Conservation (phyloP, 1,139 yeast genomes). For the Hansenula lynferdii region DNA sequence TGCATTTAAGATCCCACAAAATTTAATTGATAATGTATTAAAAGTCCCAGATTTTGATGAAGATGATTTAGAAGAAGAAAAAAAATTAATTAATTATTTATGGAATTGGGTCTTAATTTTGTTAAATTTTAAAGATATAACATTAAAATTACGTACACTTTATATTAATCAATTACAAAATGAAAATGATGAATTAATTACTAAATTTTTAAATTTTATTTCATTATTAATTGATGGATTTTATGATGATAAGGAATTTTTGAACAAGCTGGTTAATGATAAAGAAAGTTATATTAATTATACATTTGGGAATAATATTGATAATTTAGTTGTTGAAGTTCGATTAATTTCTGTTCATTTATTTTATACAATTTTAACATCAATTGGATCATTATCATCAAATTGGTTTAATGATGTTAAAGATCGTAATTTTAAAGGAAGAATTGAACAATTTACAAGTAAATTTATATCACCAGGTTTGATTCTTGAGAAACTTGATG, state of each 20-base stretch:
- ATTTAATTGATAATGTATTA: slow-evolving; percentile 27
- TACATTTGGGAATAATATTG: slow-evolving; percentile 16
- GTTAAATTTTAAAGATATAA: slow-evolving; percentile 59
- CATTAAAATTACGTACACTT: slow-evolving; percentile 56
- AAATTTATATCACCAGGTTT: slow-evolving; percentile 60
- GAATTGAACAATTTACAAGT: slow-evolving; percentile 53
- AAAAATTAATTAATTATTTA: slow-evolving; percentile 39
- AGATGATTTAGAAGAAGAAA: slow-evolving; percentile 28
- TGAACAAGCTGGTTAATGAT: slow-evolving; percentile 30
- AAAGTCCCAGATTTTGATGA: slow-evolving; percentile 17
- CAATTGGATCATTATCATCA: slow-evolving; percentile 65
- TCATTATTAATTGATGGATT: slow-evolving; percentile 44
- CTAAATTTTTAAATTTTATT: slow-evolving; percentile 42
- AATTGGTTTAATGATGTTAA: slow-evolving; percentile 60
- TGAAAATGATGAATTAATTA: slow-evolving; percentile 37
- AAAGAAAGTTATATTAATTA: slow-evolving; percentile 21
- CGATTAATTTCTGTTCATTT: slow-evolving; percentile 46
- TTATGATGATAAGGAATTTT: slow-evolving; percentile 26
- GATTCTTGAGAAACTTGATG: slow-evolving; percentile 51
- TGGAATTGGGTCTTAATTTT: slow-evolving; percentile 72
- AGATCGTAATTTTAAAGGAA: slow-evolving; percentile 26
- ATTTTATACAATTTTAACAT: slow-evolving; percentile 50
- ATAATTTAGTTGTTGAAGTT: slow-evolving; percentile 29
- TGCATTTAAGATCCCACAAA: slow-evolving; percentile 31
- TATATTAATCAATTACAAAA: slow-evolving; percentile 52